Percentiles rank a stretch among this genome's conserved stretches.
phyloP scores from a whole-genome alignment of 2,329 filamentous ascomycete species.

The Paraphoma sp. region DNA sequence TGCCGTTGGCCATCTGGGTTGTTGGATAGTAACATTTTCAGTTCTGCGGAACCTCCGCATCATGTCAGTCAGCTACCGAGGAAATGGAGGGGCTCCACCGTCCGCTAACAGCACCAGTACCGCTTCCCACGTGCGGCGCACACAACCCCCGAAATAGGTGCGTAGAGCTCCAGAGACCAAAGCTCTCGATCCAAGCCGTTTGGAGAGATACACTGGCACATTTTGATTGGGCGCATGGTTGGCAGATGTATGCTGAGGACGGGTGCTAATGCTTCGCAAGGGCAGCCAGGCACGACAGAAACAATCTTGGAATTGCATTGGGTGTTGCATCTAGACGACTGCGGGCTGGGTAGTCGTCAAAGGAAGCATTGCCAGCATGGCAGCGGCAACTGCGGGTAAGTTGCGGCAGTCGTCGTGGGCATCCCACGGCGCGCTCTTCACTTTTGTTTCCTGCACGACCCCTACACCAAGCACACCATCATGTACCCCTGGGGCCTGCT shows the following conservation, averaged over 20 bases:
- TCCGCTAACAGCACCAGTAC: constrained; percentile 44
- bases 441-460: constrained; percentile 29
- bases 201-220: not conserved
- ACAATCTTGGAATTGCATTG: constrained; percentile 16
- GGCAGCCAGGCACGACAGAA: constrained; percentile 20
- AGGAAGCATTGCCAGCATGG: constrained; percentile 42
- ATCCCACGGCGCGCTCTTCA: constrained; percentile 25
- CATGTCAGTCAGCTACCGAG: constrained; percentile 33
- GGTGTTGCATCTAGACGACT: constrained; percentile 13
- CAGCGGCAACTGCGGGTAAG: constrained; percentile 51
- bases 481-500: constrained; percentile 26
- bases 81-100: constrained; percentile 37
- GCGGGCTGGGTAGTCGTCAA: constrained; percentile 25
- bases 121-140: constrained; percentile 31
- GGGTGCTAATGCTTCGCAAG: constrained; percentile 19
- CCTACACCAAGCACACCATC: constrained; percentile 13
- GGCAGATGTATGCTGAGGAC: constrained; percentile 1
- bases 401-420: constrained; percentile 30
- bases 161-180: constrained; percentile 25
- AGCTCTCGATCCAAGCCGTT: constrained; percentile 3
- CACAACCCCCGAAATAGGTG: constrained; percentile 40
- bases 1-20: constrained; percentile 10
- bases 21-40: constrained; percentile 14
- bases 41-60: constrained; percentile 14
- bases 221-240: constrained; percentile 1